Percentiles rank a stretch among this genome's conserved stretches.
Conservation (phyloP, 129 eudicot genomes). For the Dittrichia graveolens region DNA sequence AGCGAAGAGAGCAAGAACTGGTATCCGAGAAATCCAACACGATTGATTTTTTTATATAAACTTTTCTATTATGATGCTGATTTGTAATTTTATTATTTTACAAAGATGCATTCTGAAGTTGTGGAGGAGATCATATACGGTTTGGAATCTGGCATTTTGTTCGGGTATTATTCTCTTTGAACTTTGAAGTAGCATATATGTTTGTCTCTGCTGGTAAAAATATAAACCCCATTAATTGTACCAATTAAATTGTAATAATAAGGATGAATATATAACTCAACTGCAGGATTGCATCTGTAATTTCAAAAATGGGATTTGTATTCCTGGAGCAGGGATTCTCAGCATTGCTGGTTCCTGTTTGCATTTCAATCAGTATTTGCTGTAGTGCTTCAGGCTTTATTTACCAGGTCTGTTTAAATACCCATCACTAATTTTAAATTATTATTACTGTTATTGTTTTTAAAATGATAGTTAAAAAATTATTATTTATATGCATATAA, state of each 20-base stretch:
- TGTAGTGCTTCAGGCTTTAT: slow-evolving; percentile 94
- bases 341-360: slow-evolving; percentile 74
- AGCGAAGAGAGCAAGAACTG: slow-evolving; percentile 92
- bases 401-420: slow-evolving; percentile 59
- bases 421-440: neutral
- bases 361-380: slow-evolving; percentile 77
- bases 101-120: slow-evolving; percentile 97
- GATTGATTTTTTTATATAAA: neutral
- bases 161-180: slow-evolving; percentile 60
- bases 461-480: neutral
- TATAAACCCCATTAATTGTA: neutral
- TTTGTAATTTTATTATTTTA: slow-evolving; percentile 9
- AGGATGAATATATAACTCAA: neutral
- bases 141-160: slow-evolving; percentile 94
- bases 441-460: too few relatives aligned
- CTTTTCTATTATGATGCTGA: slow-evolving; percentile 18
- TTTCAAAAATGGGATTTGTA: slow-evolving; percentile 94
- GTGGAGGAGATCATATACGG: slow-evolving; percentile 96
- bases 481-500: slow-evolving; percentile 11
- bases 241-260: neutral
- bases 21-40: slow-evolving; percentile 38
- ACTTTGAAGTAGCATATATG: neutral
- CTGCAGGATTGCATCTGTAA: slow-evolving; percentile 94
- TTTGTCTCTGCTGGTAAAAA: neutral
- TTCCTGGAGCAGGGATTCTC: slow-evolving; percentile 92